These are phyloP conservation scores for Lactarius deliciosus DNA, from an alignment of 768 basidiomycete genomes.

Conservation along the genomic window DNA sequence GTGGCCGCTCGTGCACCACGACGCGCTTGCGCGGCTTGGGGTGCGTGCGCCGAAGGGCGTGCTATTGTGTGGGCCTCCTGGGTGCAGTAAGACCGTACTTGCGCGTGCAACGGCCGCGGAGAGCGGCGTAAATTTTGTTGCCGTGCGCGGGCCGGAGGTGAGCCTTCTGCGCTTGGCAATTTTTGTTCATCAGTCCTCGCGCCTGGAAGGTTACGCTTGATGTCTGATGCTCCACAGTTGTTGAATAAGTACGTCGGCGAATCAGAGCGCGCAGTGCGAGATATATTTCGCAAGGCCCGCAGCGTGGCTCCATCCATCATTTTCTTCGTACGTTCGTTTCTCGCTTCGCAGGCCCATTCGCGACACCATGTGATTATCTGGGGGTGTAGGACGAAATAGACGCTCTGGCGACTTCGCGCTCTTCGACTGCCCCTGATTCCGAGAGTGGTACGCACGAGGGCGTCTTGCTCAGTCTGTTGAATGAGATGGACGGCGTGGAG, in stretches of 20 bases:
- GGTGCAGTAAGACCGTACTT: constrained; percentile 95
- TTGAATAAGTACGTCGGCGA: constrained; percentile 97
- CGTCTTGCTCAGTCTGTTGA: constrained; percentile 87
- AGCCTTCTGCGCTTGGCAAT: not conserved
- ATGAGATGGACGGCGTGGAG: constrained; percentile 99
- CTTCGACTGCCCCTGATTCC: constrained; percentile 40
- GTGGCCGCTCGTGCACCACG: constrained; percentile 89
- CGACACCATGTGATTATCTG: constrained; percentile 2
- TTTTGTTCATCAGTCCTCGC: not conserved
- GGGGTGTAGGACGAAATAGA: constrained; percentile 88
- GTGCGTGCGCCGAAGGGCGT: constrained; percentile 88
- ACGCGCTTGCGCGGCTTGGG: constrained; percentile 83
- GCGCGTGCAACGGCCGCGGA: constrained; percentile 92
- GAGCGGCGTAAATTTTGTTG: constrained; percentile 93
- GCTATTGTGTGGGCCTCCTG: constrained; percentile 91
- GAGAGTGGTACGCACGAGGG: constrained; percentile 72
- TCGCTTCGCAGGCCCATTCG: not conserved
- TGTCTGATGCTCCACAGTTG: constrained; percentile 49
- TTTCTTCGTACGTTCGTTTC: constrained; percentile 73
- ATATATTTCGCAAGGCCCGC: constrained; percentile 93
- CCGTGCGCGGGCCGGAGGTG: constrained; percentile 97
- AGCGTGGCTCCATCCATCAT: constrained; percentile 93
- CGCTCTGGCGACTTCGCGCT: constrained; percentile 80
- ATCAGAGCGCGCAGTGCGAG: constrained; percentile 91
- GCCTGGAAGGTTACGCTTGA: not conserved